Evolutionary conservation across 2,329 filamentous ascomycete genomes (phyloP).

Genomic region (Colletotrichum somersetense): DNA sequence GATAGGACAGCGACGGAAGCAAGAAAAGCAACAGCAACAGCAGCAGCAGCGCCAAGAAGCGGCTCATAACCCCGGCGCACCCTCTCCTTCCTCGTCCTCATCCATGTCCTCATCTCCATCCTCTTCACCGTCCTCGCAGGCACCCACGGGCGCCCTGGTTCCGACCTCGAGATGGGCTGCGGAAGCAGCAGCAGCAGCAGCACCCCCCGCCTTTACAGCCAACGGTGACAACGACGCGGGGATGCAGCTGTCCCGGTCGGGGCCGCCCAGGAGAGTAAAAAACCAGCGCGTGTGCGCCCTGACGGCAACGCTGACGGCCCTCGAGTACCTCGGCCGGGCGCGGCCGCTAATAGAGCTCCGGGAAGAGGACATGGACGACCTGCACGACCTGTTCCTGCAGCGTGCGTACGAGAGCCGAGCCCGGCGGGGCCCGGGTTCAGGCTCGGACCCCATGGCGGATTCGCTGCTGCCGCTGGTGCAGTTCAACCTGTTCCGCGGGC

Average conservation of each 20-base stretch:
- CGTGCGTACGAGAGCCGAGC: slow-evolving; percentile 2
- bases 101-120: too few relatives aligned
- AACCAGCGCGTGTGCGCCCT: not conserved
- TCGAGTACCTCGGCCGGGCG: slow-evolving; percentile 23
- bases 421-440: not conserved
- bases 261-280: not conserved
- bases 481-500: slow-evolving; percentile 24
- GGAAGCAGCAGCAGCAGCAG: slow-evolving; percentile 2
- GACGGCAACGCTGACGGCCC: slow-evolving; percentile 15
- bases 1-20: slow-evolving; percentile 30
- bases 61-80: not conserved
- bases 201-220: not conserved
- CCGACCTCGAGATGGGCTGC: not conserved
- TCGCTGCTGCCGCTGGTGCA: slow-evolving; percentile 30
- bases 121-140: too few relatives aligned
- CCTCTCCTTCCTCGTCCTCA: not conserved
- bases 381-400: slow-evolving; percentile 25
- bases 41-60: slow-evolving; percentile 18
- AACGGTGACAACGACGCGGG: not conserved
- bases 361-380: slow-evolving; percentile 29
- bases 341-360: not conserved
- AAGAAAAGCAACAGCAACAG: slow-evolving; percentile 15
- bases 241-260: not conserved
- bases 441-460: slow-evolving; percentile 22
- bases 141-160: not conserved